Base-by-base conservation (phyloP, 176 grass and related monocot genomes). In the Typha latifolia region DNA sequence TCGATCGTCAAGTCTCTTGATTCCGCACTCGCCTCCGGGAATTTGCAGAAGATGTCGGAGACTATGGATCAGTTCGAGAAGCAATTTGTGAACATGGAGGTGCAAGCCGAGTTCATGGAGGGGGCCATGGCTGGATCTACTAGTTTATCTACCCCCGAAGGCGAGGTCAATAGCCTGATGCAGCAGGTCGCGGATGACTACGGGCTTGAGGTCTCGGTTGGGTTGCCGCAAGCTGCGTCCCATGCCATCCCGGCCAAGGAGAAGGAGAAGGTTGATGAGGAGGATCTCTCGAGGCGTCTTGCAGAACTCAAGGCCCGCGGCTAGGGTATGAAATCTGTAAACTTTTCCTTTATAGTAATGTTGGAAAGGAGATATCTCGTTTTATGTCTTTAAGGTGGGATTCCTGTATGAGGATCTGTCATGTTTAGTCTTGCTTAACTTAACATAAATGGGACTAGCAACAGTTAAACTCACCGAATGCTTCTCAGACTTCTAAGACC, bases 41-140 rank as follows among this genome's bases (percentile, higher is more conserved):
- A 97, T 72, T 81, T 97, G n/a, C 89, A 97, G 77, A 92, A 87
- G 83, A 97, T 97, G 89, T 97, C 89, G 49, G 94, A 97, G 83
- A 93, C 89, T 48, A 93, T 93, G 89, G 89, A 99, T 72, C 77
- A 79, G 20, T 99, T 99, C 61, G 94, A 93, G 85, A 48, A 77
- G 10, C 89, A 87, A 70, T 93, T 93, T 63, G 94, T 93, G 51
- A 99, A 93, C 81, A 99, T 97, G 94, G 94, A 97, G 85, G 89
- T 97, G 8, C 89, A 99, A 83, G 89, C 94, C 11, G 94, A 99
- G 86, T 99, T 99, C 81, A 99, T 99, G 89, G 89, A 99, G 76
- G 86, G 89, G 62, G 94, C 89, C 51, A 99, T 93, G 89, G 89
- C 89, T 0, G 94, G 94, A 0, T 99, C 94, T 10, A 93, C 94